Evolutionary conservation across 2,329 filamentous ascomycete genomes (phyloP).

Genomic region (Madurella mycetomatis): DNA sequence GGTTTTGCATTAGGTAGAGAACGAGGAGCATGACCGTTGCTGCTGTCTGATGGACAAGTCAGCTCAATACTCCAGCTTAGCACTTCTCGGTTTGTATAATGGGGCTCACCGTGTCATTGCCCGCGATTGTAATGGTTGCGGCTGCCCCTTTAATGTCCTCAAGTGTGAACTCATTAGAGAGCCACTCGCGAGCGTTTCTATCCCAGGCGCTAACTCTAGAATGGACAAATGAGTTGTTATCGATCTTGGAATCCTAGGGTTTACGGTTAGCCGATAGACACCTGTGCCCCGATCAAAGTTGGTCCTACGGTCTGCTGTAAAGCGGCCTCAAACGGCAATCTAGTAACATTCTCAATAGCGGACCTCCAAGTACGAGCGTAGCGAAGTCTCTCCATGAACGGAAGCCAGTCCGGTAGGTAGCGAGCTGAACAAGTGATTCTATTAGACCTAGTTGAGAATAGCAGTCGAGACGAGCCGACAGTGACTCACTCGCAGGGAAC

Average conservation of each 20-base stretch:
- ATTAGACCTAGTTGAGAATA: not conserved
- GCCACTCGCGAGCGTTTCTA: slow-evolving; percentile 2
- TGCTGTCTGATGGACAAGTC: slow-evolving; percentile 17
- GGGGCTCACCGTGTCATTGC: slow-evolving; percentile 26
- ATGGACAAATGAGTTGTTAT: slow-evolving; percentile 21
- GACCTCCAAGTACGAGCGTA: slow-evolving; percentile 23
- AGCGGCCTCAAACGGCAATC: slow-evolving; percentile 23
- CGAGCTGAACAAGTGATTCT: slow-evolving; percentile 13
- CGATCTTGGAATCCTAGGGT: not conserved
- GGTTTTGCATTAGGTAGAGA: slow-evolving; percentile 39
- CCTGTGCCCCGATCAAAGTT: not conserved
- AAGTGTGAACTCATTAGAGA: slow-evolving; percentile 20
- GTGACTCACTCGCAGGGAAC: slow-evolving; percentile 23
- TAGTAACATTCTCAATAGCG: slow-evolving; percentile 23
- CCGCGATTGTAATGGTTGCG: slow-evolving; percentile 28
- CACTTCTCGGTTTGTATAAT: not conserved
- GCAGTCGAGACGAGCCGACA: not conserved
- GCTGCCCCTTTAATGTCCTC: slow-evolving; percentile 30
- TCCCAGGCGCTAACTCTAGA: slow-evolving; percentile 13
- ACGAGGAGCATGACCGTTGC: slow-evolving; percentile 34
- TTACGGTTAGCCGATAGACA: not conserved
- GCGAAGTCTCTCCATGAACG: slow-evolving; percentile 28
- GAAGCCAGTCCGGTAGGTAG: slow-evolving; percentile 25
- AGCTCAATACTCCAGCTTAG: not conserved
- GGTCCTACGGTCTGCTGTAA: slow-evolving; percentile 11